These are phyloP conservation scores for Senna siamea DNA, from an alignment of 306 rosid genomes.

Conservation along the genomic window DNA sequence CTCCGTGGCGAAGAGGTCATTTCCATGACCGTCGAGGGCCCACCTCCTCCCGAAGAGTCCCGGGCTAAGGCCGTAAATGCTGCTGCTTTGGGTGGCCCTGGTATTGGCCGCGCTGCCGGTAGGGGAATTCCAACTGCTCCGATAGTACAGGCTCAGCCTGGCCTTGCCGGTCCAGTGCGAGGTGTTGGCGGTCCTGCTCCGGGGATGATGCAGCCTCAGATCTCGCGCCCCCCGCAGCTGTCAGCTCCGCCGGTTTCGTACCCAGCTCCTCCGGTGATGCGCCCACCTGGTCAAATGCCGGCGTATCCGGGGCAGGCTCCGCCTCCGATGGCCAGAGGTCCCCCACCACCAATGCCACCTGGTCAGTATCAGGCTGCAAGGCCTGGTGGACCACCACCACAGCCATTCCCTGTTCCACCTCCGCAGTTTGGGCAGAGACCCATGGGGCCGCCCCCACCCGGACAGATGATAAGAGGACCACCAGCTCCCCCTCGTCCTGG, in stretches of 20 bases:
- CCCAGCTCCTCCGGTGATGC: slow-evolving; percentile 63
- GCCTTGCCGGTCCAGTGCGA: slow-evolving; percentile 85
- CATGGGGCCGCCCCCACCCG: slow-evolving; percentile 95
- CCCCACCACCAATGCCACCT: slow-evolving; percentile 66
- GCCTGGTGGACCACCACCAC: slow-evolving; percentile 74
- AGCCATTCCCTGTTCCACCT: slow-evolving; percentile 54
- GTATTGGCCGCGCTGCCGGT: slow-evolving; percentile 83
- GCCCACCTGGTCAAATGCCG: slow-evolving; percentile 75
- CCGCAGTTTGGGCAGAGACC: slow-evolving; percentile 92
- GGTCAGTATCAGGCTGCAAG: slow-evolving; percentile 59
- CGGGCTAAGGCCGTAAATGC: slow-evolving; percentile 78
- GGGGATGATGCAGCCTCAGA: slow-evolving; percentile 98
- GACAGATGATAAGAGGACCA: slow-evolving; percentile 94
- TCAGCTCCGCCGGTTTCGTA: slow-evolving; percentile 73
- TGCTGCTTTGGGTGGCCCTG: slow-evolving; percentile 87
- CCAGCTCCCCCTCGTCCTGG: slow-evolving; percentile 83
- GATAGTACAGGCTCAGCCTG: slow-evolving; percentile 85
- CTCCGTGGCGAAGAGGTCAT: slow-evolving; percentile 98
- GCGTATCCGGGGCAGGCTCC: slow-evolving; percentile 70
- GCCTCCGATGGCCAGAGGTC: slow-evolving; percentile 64
- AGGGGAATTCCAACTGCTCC: slow-evolving; percentile 81
- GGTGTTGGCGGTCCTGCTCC: slow-evolving; percentile 96
- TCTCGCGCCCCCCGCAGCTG: slow-evolving; percentile 73
- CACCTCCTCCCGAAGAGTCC: slow-evolving; percentile 89
- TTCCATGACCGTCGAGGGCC: slow-evolving; percentile 97